Percentiles rank a stretch among this genome's conserved stretches.
Evolutionary conservation across 129 eudicot species (phyloP).

Genomic region (Cynara cardunculus): DNA sequence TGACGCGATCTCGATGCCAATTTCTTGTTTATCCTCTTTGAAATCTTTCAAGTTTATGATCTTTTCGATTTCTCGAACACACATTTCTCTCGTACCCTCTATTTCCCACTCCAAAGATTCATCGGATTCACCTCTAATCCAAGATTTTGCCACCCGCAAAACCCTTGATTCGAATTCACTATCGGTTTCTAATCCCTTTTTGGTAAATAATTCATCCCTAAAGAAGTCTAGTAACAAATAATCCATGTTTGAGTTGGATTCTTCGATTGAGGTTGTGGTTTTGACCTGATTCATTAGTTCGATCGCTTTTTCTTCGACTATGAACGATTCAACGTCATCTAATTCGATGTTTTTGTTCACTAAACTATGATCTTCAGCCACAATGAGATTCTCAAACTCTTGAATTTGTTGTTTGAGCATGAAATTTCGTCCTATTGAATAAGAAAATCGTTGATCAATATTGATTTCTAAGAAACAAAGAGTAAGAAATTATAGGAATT

Average conservation of each 20-base stretch:
- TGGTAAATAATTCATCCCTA: constrained; percentile 30
- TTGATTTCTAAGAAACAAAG: background rate
- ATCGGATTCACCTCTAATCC: constrained; percentile 44
- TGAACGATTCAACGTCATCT: constrained; percentile 15
- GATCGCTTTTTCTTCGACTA: constrained; percentile 42
- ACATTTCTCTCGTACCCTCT: constrained; percentile 38
- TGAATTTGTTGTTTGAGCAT: constrained; percentile 36
- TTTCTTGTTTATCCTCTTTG: constrained; percentile 45
- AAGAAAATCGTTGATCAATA: background rate
- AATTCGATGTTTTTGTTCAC: constrained; percentile 1
- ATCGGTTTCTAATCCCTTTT: constrained; percentile 9
- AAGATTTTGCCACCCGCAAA: constrained; percentile 39
- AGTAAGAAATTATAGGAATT: background rate
- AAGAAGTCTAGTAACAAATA: constrained; percentile 50
- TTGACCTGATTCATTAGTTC: constrained; percentile 28
- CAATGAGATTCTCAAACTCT: constrained; percentile 26
- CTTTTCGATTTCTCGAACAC: constrained; percentile 52
- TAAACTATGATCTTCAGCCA: constrained; percentile 7
- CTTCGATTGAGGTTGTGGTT: constrained; percentile 1
- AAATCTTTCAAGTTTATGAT: constrained; percentile 42
- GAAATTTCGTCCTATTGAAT: constrained; percentile 38
- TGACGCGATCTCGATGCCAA: constrained; percentile 41
- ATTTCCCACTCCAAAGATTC: constrained; percentile 40
- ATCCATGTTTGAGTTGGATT: constrained; percentile 9
- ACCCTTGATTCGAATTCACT: constrained; percentile 20